These are phyloP conservation scores for Yamadazyma triangularis DNA, from an alignment of 1,139 yeast genomes.

Conservation along the genomic window DNA sequence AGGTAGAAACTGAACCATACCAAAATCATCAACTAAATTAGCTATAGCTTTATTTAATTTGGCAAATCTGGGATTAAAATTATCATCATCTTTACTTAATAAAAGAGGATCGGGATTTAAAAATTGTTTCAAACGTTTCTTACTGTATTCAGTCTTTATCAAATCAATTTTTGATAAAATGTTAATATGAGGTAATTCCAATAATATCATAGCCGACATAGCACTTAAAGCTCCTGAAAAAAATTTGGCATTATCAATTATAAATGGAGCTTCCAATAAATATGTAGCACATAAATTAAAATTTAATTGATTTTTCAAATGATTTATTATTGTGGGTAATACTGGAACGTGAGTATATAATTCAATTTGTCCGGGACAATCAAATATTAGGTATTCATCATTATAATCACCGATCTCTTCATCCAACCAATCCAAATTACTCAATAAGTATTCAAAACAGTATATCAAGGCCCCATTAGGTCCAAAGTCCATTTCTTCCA, in stretches of 20 bases:
- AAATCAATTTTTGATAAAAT: constrained; percentile 82
- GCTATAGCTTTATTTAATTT: constrained; percentile 80
- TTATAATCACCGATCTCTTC: constrained; percentile 91
- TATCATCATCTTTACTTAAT: constrained; percentile 32
- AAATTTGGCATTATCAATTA: constrained; percentile 83
- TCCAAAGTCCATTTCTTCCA: constrained; percentile 91
- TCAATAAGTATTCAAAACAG: constrained; percentile 84
- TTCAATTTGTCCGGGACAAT: constrained; percentile 98
- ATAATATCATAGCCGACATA: constrained; percentile 95
- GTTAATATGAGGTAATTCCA: constrained; percentile 93
- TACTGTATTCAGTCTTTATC: constrained; percentile 69
- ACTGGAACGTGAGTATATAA: constrained; percentile 93
- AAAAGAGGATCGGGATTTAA: constrained; percentile 89
- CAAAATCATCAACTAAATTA: constrained; percentile 89
- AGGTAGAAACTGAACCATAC: constrained; percentile 96
- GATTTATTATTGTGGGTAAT: constrained; percentile 81
- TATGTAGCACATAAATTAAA: constrained; percentile 92
- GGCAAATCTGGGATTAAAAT: constrained; percentile 66
- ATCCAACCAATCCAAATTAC: constrained; percentile 93
- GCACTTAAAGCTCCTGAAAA: constrained; percentile 95
- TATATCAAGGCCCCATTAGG: constrained; percentile 94
- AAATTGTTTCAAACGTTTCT: constrained; percentile 74
- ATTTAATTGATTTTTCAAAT: constrained; percentile 70
- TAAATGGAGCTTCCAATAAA: constrained; percentile 89
- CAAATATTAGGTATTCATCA: constrained; percentile 91